Evolutionary conservation across 2,329 filamentous ascomycete genomes (phyloP), one percentile per base, ranked within the genome.

Genomic region (Dothistroma pini): DNA sequence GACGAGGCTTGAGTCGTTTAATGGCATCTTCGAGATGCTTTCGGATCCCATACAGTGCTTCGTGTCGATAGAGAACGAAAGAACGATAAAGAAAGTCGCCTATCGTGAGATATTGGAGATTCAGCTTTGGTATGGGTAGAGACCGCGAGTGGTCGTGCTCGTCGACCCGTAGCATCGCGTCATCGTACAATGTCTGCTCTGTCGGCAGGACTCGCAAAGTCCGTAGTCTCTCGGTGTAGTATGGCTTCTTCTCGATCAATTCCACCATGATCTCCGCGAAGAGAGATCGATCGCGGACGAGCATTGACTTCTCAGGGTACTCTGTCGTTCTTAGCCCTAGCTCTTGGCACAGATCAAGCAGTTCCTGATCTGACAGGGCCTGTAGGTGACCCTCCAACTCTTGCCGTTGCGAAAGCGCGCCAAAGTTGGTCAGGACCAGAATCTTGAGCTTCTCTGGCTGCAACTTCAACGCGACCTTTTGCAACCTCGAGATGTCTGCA

Each of bases 11-110:
- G 62, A 99, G 78, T 51, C 91, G 87, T 71, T 89, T 90, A 55
- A 97, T 74, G 7, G 89, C 86, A 53, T 90, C 85, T 72, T 96
- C 91, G 60, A 99, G 86, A 72, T 99, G 91, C 71, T 92, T 93
- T 51, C 92, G 86, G 62, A 99, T 93, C 62, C 91, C 90, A 74
- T 96, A 97, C 74, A 97, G 97, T 0, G 93, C 85, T 75, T 99
- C 95, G 61, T 88, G 90, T 47, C 93, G 87, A 73, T 96, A 95
- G 9, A 99, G 80, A 14, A 96, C 83, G 70, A 97, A 88, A 0
- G 93, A 92, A 64, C 96, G 86, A 92, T 93, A 99, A n/a, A 99
- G 78, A 69, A 99, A 99, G 75, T 99, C 95, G 2, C 92, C 92
- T 55, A 96, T 86, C 2, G 93, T 96, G 14, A 99, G 81, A 75